Base-by-base conservation (phyloP, 768 basidiomycete species). In the Pleurotus cornucopiae region DNA sequence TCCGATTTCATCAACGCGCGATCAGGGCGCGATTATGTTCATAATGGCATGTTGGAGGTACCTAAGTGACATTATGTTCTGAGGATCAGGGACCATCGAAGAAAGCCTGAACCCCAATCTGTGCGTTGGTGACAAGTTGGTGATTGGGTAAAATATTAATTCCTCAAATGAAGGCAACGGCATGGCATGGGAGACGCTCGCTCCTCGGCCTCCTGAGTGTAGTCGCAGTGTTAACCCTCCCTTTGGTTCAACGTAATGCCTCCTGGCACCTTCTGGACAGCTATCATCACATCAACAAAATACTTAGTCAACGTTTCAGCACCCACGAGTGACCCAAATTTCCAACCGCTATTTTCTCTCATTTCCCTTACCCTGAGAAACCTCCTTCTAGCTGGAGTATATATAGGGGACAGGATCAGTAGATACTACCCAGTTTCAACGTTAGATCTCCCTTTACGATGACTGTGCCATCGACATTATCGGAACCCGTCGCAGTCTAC, bases 401-500 rank as follows among this genome's bases (percentile, higher is more conserved):
- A 51, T 47, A 54, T 43, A 51, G 13, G 16, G 4, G 21, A 51
- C 13, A 44, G 41, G 20, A 16, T 44, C 41, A 16, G 12, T 21
- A 44, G 41, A 16, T 44, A 16, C 41, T 44, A 21, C 41, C 14
- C 20, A 44, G n/a, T 44, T 44, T 44, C 41, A 44, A 44, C 30
- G 20, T 5, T 6, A 44, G 11, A 44, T 16, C 6, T 21, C 5
- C 20, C 20, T 44, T 6, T 13, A 52, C 20, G 49, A 58, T 38
- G 43, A 53, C 47, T 39, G 30, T 47, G 13, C n/a, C 6, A 46
- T 41, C 54, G 6, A 16, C 54, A 51, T 49, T 7, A 25, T 18
- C 23, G 16, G 60, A 57, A 30, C 78, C 81, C 5, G 76, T 91
- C n/a, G 86, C 88, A 2, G 91, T 94, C 4, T 94, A 89, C 63